These are phyloP conservation scores for Rhodomyrtus tomentosa DNA, from an alignment of 345 rosid genomes.

Conservation along the genomic window DNA sequence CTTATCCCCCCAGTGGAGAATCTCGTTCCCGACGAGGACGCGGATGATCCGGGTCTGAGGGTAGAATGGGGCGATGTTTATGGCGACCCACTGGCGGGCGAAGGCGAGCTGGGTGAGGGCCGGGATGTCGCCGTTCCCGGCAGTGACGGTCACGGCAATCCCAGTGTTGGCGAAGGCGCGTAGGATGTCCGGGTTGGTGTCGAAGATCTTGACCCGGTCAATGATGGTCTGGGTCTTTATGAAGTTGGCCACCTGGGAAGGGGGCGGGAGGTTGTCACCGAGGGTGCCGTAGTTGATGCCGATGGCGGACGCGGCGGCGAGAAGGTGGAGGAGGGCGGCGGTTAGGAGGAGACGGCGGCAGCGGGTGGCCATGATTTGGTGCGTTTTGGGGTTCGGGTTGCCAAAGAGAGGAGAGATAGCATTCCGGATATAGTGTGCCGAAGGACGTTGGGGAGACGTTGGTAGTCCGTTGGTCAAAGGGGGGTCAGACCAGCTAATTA, in stretches of 20 bases:
- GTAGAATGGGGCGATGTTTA: slow-evolving; percentile 44
- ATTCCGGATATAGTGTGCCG: not conserved
- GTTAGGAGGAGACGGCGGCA: slow-evolving; percentile 20
- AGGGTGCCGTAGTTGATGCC: slow-evolving; percentile 80
- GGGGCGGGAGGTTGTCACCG: slow-evolving; percentile 69
- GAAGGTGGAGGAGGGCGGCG: slow-evolving; percentile 19
- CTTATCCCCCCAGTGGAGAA: slow-evolving; percentile 26
- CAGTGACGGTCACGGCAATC: slow-evolving; percentile 44
- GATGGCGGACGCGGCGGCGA: slow-evolving; percentile 26
- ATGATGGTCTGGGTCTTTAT: slow-evolving; percentile 43
- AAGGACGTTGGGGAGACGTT: not conserved
- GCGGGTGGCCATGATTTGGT: not conserved
- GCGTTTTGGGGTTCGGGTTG: not conserved
- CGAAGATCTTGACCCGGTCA: slow-evolving; percentile 59
- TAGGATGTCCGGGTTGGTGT: slow-evolving; percentile 52
- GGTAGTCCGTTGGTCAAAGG: not conserved
- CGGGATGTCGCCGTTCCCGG: slow-evolving; percentile 48
- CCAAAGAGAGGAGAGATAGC: not conserved
- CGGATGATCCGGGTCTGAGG: slow-evolving; percentile 58
- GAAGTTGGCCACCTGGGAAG: slow-evolving; percentile 61
- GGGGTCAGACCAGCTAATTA: not conserved
- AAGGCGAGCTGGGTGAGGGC: slow-evolving; percentile 17
- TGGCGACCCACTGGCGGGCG: slow-evolving; percentile 52
- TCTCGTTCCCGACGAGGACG: slow-evolving; percentile 66
- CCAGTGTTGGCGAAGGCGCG: slow-evolving; percentile 59